Base-by-base conservation (phyloP, 108 stramenopile genomes). In the Cylindrotheca closterium region DNA sequence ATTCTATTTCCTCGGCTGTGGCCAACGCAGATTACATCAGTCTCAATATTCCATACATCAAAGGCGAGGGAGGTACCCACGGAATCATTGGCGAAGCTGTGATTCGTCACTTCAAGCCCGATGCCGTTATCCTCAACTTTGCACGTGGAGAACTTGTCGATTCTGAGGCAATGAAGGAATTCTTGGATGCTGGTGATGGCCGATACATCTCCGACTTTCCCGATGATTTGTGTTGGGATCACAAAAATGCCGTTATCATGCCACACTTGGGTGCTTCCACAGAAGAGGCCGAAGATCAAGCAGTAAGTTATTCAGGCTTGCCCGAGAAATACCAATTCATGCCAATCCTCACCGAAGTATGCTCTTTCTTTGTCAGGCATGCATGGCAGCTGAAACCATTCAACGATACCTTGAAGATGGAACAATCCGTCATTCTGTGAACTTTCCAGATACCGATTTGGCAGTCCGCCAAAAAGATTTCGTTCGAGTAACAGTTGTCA, bases 211-310 rank as follows among this genome's bases (percentile, higher is more conserved):
- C 74, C 24, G 86, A 87, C 56, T 87, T 87, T 60, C 82, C 86
- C 24, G 82, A 83, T 53, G 83, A 82, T 59, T 55, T 63, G 8
- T 60, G 84, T 25, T 76, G 77, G 74, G 59, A 78, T 52, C 89
- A 88, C 67, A 58, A 75, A 29, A 84, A 87, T 62, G 81, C 82
- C 30, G 58, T 94, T 54, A 55, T 82, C 45, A 57, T 88, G 25
- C 92, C 92, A 1, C 92, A 94, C 60, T 71, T 94, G 37, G 92
- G 92, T 50, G 92, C 89, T 30, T 84, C 79, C 19, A 94, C 92
- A 0, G 79, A 69, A 27, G 92, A 94, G 67, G 92, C 92, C 21
- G 86, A 94, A 69, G 84, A 85, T 51, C 58, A 65, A 27, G 87
- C 83, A 37, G 82, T 70, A 61, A 27, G 68, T 70, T 54, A 21